Base-by-base conservation (phyloP, 192 early-diverging fungal genomes). In the Fimicolochytrium jonesii region DNA sequence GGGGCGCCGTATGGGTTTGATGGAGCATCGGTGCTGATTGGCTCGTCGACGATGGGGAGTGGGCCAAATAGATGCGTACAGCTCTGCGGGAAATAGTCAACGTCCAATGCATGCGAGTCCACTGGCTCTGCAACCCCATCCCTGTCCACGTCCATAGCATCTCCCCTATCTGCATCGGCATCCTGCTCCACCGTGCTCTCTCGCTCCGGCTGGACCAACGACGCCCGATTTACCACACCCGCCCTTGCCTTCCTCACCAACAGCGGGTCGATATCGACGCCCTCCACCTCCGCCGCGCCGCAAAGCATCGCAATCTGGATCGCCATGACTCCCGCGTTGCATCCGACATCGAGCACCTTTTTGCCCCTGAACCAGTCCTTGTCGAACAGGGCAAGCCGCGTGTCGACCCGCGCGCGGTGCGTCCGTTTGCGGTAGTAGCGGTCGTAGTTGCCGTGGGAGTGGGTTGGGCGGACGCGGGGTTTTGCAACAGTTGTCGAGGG, bases 331-430 rank as follows among this genome's bases (percentile, higher is more conserved):
- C 86, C 91, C 0, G 80, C 64, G 66, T 92, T 90, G 73, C 91
- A 92, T 2, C 91, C 91, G 65, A 92, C 80, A 58, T 92, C 91
- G 10, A 91, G 72, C 4, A 90, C 85, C 18, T 48, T 42, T 37
- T 86, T 85, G 9, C 70, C 69, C 34, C 56, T 53, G 30, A 92
- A 78, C 66, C 73, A 74, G 13, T 26, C 53, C 26, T 53, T 43
- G 2, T 82, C 67, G 29, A 92, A 43, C 4, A 85, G 39, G 20
- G 66, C 55, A 6, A 92, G 58, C 6, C 91, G 79, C 1, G 79
- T 61, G 66, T 92, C 91, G 23, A 50, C 28, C 17, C 47, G 18
- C 30, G 15, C 39, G 25, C 4, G 31, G 1, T 13, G 10, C 35
- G 67, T 23, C 9, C 80, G 63, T 58, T 72, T 77, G 32, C 51